Base-by-base conservation (phyloP, 75 land plant species). In the Cupressus sempervirens region DNA sequence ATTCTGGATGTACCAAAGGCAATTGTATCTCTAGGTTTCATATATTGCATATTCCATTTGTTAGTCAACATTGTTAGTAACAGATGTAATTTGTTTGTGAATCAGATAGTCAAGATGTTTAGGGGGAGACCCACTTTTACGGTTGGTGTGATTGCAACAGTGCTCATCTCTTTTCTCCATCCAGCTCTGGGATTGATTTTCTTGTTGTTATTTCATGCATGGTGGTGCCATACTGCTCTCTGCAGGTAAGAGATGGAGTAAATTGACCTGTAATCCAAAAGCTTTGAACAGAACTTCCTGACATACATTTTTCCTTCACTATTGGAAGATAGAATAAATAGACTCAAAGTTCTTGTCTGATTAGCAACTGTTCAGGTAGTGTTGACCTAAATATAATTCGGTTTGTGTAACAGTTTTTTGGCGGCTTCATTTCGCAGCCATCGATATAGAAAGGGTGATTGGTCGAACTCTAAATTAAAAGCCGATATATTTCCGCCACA, bases 121-220 rank as follows among this genome's bases (percentile, higher is more conserved):
- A 91, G 86, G 85, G 89, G 84, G 20, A 91, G 88, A 86, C 93
- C 97, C 76, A 35, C 86, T 34, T 58, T 95, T 56, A 85, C 93
- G 81, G 91, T 91, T 12, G 89, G 88, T 80, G 80, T 91, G 11
- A 77, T 92, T 52, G 86, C 97, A 48, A 75, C 87, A 86, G 81
- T 86, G 23, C 85, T 96, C 82, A 92, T 93, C 41, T 90, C 89
- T 85, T 88, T 96, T 87, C 91, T 98, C 88, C 99, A 98, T 92
- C 99, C 99, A 62, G 93, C 95, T 15, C 83, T 98, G 43, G 99
- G 99, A 35, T 88, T 98, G 84, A 86, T 88, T 48, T 83, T 93
- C 15, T 86, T 98, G 62, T 86, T 96, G 45, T 79, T 93, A 9
- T 86, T 84, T 81, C 99, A 98, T 91, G 93, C 94, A 58, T 88